phyloP scores from a whole-genome alignment of 768 basidiomycete genomes.

The Xerocomellus chrysenteron region DNA sequence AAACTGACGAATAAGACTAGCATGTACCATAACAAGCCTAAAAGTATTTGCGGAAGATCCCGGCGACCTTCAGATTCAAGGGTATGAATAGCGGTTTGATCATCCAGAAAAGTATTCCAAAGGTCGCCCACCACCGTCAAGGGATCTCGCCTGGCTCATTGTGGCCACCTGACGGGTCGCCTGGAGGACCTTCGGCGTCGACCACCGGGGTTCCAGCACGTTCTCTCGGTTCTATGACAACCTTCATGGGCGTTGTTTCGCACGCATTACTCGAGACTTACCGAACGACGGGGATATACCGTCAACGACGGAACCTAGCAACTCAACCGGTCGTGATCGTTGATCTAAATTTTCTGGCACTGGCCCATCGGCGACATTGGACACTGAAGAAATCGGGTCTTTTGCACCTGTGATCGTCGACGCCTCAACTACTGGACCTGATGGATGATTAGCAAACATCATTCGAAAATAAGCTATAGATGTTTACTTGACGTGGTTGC shows the following conservation, averaged over 20 bases:
- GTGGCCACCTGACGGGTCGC: constrained; percentile 13
- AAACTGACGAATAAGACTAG: constrained; percentile 26
- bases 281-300: constrained; percentile 6
- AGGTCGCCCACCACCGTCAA: constrained; percentile 53
- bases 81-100: constrained; percentile 41
- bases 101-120: constrained; percentile 43
- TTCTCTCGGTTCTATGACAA: constrained; percentile 16
- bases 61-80: constrained; percentile 49
- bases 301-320: background rate
- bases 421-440: constrained; percentile 26
- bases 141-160: constrained; percentile 26
- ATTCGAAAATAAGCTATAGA: background rate
- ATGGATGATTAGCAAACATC: constrained; percentile 7
- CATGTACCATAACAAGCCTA: constrained; percentile 26
- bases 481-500: constrained; percentile 28
- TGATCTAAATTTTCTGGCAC: constrained; percentile 13
- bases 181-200: background rate
- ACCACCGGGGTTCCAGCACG: background rate
- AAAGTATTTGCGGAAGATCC: constrained; percentile 43
- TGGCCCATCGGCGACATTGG: constrained; percentile 9
- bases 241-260: constrained; percentile 7
- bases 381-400: background rate
- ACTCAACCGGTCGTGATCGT: background rate
- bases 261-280: constrained; percentile 8
- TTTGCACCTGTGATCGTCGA: constrained; percentile 19